Evolutionary conservation across 225 moss, liverwort and hornwort genomes (phyloP).

Genomic region (Polytrichum commune): DNA sequence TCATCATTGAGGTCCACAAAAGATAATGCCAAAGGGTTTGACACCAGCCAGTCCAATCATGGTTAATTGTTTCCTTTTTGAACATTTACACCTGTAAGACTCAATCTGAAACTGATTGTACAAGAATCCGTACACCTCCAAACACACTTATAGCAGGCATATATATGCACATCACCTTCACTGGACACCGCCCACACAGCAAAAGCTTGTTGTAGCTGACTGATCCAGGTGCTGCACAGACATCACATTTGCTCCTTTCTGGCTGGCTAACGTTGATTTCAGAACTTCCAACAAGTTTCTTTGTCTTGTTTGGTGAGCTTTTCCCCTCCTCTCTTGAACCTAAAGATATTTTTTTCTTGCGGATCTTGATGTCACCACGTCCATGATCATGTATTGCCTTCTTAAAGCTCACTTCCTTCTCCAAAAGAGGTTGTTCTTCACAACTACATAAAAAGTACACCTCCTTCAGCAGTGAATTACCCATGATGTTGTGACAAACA

Average conservation of each 20-base stretch:
- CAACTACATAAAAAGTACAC: conserved; percentile 13
- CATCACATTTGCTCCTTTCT: conserved; percentile 60
- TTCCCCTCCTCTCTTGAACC: conserved; percentile 15
- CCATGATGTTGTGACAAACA: too few relatives aligned
- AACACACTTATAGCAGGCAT: background rate
- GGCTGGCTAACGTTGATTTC: conserved; percentile 4
- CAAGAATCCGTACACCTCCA: too few relatives aligned
- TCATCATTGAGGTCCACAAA: background rate
- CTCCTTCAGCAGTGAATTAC: too few relatives aligned
- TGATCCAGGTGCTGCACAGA: conserved; percentile 74
- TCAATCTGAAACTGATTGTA: too few relatives aligned
- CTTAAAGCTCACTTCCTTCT: conserved; percentile 21
- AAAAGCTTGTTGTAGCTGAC: conserved; percentile 75
- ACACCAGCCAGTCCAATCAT: background rate
- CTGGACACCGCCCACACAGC: conserved; percentile 78
- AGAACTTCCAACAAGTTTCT: background rate
- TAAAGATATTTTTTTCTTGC: conserved; percentile 18
- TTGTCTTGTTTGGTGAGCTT: conserved; percentile 8
- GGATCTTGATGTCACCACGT: conserved; percentile 17
- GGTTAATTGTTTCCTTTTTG: too few relatives aligned
- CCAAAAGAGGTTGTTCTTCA: conserved; percentile 19
- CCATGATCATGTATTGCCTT: conserved; percentile 26
- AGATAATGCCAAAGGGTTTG: background rate
- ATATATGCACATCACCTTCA: conserved; percentile 53
- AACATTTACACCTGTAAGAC: too few relatives aligned